Evolutionary conservation across 345 rosid genomes (phyloP), one percentile per base, ranked within the genome.

Genomic region (Hypericum perforatum): DNA sequence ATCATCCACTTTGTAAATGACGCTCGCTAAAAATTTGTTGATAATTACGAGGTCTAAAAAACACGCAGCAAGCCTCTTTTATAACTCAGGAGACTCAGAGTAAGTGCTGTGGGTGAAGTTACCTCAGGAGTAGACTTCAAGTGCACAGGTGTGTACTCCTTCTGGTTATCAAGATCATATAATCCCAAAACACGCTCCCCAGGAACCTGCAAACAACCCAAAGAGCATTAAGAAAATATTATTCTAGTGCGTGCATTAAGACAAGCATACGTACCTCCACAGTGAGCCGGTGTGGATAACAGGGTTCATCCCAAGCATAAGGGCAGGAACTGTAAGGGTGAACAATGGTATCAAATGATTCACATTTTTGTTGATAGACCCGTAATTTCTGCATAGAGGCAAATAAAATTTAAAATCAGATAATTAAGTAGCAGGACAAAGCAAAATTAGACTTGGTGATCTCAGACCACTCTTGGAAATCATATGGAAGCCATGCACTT

Each of bases 221-320:
- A 37, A 46, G 4, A 11, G 45, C 29, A 39, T 60, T 54, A 7
- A 43, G 37, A 32, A 61, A 40, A 42, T 14, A 49, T 43, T 16
- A 22, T 41, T 51, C 48, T 55, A 37, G 7, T 46, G 13, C 43
- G 11, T 4, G 14, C 8, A n/a, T 37, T 47, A 40, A 48, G 59
- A 57, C 37, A 56, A 16, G 54, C 5, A 48, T 44, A 41, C 47
- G 59, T 77, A 90, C 97, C 94, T 90, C 95, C 61, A 90, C 61
- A 60, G 78, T 70, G 49, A 90, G 79, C 69, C 91, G 89, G 67
- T 84, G 94, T 9, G 95, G 95, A 68, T 70, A 86, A 64, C 77
- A 80, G 49, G 95, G 94, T 72, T 90, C 97, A 84, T 90, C 97
- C 97, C 97, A 90, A 38, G 97, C 94, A 76, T 90, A 86, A 43